Base-by-base conservation (phyloP, 305 asterid species). In the Fraxinus albicans region DNA sequence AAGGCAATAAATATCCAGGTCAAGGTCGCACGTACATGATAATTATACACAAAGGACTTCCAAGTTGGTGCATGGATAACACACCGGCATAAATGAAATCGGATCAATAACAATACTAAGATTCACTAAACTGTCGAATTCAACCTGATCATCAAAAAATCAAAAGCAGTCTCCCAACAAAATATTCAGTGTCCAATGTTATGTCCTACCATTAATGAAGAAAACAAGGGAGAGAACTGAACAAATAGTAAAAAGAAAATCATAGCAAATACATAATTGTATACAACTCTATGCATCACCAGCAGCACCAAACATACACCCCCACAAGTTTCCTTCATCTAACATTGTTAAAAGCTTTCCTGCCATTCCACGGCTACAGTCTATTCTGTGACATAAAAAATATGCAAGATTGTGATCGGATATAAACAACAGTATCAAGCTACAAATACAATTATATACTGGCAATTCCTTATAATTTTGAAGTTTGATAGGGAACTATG, bases 351-450 rank as follows among this genome's bases (percentile, higher is more conserved):
- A 65, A 65, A 84, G 80, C 82, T 79, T 77, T 44, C 77, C 67
- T 77, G 78, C 82, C 88, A 70, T 85, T 81, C 86, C 82, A 34
- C n/a, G 17, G 17, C 73, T 80, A 79, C 76, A 74, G 79, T 47
- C 78, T 72, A 83, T 47, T 70, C 90, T 87, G 88, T 44, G 10
- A 7, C 34, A 84, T 25, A 50, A 40, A 73, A 35, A 29, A n/a
- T 21, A 29, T 35, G 10, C 25, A 50, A 47, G 17, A 75, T 75
- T 55, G 84, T 38, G 19, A 50, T 50, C 4, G 67, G 7, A 23
- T 34, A 76, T 1, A 29, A 29, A 63, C 13, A 63, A 23, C 13
- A 2, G 13, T 8, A 23, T 21, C 15, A 63, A 19, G 72, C 72
- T 63, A 21, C 58, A 47, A 47, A 47, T 47, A 44, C 15, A 44